These are phyloP conservation scores for Cudoniella acicularis DNA, from an alignment of 495 filamentous ascomycete species.

Conservation along the genomic window DNA sequence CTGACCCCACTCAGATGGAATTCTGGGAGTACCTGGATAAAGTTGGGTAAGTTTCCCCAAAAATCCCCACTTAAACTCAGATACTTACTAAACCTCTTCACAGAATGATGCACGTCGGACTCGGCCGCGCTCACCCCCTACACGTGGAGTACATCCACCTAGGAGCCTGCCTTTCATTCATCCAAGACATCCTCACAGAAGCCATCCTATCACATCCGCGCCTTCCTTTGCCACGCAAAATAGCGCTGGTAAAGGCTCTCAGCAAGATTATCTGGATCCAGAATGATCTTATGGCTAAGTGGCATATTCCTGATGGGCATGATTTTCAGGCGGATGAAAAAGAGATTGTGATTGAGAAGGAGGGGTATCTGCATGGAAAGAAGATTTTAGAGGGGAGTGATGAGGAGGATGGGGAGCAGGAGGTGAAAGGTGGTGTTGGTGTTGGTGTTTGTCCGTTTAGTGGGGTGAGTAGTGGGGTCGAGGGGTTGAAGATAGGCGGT, in stretches of 20 bases:
- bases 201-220: slow-evolving; percentile 68
- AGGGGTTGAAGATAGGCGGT: too few relatives aligned
- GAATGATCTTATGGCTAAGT: slow-evolving; percentile 48
- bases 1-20: slow-evolving; percentile 66
- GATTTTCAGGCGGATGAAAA: slow-evolving; percentile 58
- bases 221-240: slow-evolving; percentile 58
- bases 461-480: background rate
- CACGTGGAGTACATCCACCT: slow-evolving; percentile 78
- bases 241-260: slow-evolving; percentile 59
- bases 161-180: slow-evolving; percentile 60
- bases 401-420: background rate
- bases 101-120: slow-evolving; percentile 67
- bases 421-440: background rate
- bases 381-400: slow-evolving; percentile 5
- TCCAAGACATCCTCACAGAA: slow-evolving; percentile 71
- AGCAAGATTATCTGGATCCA: slow-evolving; percentile 48
- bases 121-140: slow-evolving; percentile 58
- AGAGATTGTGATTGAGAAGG: slow-evolving; percentile 51
- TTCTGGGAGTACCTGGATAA: slow-evolving; percentile 80
- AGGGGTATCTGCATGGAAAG: slow-evolving; percentile 45
- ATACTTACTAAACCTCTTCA: too few relatives aligned
- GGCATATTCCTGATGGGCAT: slow-evolving; percentile 68
- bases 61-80: too few relatives aligned
- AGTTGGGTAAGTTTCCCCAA: slow-evolving; percentile 54
- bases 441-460: slow-evolving; percentile 9